phyloP scores from a whole-genome alignment of 2,329 filamentous ascomycete genomes.

The Aspergillus quadricinctus region DNA sequence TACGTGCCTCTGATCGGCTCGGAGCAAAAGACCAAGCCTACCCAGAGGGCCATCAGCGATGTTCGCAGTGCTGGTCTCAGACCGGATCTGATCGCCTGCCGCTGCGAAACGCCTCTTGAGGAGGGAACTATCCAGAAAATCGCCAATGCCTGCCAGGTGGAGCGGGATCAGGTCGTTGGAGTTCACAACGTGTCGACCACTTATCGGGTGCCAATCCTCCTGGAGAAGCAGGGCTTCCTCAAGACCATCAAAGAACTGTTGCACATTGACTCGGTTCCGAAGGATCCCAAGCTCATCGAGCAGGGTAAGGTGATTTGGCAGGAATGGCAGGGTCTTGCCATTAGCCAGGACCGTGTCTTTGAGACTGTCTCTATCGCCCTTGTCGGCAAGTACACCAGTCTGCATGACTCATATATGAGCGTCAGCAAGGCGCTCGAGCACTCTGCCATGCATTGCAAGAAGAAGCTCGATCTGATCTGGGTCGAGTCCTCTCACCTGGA shows the following conservation, averaged over 20 bases:
- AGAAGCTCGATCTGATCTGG: constrained; percentile 75
- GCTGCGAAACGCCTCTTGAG: constrained; percentile 74
- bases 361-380: constrained; percentile 75
- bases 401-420: constrained; percentile 81
- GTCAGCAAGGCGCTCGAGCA: constrained; percentile 88
- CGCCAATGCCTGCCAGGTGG: constrained; percentile 82
- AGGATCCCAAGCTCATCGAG: constrained; percentile 51
- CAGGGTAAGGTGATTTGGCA: constrained; percentile 70
- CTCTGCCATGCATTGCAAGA: constrained; percentile 77
- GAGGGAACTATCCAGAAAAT: constrained; percentile 77
- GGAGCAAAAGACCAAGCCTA: constrained; percentile 96
- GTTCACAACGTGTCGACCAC: constrained; percentile 85
- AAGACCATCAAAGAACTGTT: constrained; percentile 62
- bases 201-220: constrained; percentile 91
- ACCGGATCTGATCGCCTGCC: constrained; percentile 83
- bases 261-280: constrained; percentile 55
- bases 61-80: constrained; percentile 74
- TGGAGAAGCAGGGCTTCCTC: constrained; percentile 75
- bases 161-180: constrained; percentile 75
- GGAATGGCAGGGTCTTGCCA: constrained; percentile 70
- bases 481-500: constrained; percentile 85
- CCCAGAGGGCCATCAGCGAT: constrained; percentile 81
- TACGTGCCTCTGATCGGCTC: constrained; percentile 68
- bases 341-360: constrained; percentile 60
- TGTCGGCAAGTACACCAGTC: constrained; percentile 85